A percentile compares a stretch with the other conserved stretches of the same genome.
Evolutionary conservation across 1,284 basidiomycete species (phyloP).

Genomic region (Rhodotorula sp.): DNA sequence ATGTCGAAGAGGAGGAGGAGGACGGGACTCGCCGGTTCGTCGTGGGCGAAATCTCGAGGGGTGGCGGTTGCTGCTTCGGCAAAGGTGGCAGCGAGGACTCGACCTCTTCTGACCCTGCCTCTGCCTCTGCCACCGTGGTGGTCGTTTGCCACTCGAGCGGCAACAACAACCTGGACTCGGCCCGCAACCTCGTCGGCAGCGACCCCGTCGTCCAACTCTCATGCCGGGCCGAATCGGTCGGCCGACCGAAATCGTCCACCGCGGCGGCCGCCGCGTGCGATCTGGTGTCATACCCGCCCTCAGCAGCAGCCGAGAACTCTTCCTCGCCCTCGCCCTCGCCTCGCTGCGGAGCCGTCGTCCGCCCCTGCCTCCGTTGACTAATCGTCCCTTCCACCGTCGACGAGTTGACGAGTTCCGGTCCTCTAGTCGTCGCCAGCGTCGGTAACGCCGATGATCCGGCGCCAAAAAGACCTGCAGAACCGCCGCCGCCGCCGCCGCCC

Average conservation of each 20-base stretch:
- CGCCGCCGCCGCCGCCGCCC: not conserved
- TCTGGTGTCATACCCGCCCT: not conserved
- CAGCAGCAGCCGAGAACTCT: not conserved
- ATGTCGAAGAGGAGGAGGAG: not conserved
- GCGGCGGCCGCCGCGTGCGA: not conserved
- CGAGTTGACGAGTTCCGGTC: conserved; percentile 9
- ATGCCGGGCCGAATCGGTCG: not conserved
- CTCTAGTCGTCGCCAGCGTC: not conserved
- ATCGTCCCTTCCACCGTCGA: conserved; percentile 60
- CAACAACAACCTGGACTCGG: not conserved
- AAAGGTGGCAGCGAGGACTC: too few relatives aligned
- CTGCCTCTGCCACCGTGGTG: too few relatives aligned
- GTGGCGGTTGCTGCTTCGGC: conserved; percentile 10
- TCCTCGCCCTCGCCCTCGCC: not conserved
- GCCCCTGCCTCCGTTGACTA: conserved; percentile 59
- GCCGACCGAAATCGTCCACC: not conserved
- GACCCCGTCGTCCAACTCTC: not conserved
- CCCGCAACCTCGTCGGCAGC: not conserved
- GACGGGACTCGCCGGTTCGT: not conserved
- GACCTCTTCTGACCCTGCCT: too few relatives aligned
- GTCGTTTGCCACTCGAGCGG: not conserved
- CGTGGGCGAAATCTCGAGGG: not conserved
- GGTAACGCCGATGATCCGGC: too few relatives aligned
- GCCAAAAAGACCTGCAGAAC: not conserved
- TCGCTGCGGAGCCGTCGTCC: not conserved